phyloP scores from a whole-genome alignment of 1,284 basidiomycete genomes.

The Cryptococcus sp. region DNA sequence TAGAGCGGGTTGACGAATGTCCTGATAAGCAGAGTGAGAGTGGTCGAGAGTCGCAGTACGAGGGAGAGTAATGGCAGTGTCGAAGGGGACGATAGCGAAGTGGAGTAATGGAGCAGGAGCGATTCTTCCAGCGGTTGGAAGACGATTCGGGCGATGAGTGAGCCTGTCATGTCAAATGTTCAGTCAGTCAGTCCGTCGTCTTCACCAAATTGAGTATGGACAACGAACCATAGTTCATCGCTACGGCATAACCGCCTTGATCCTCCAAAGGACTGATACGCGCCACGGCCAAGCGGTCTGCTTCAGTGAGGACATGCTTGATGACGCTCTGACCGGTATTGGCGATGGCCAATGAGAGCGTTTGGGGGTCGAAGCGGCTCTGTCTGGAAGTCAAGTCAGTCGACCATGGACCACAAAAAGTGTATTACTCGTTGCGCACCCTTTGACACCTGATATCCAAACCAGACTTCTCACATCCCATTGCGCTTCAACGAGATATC shows the following conservation, averaged over 20 bases:
- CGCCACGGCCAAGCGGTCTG: conserved; percentile 86
- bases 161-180: conserved; percentile 60
- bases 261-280: conserved; percentile 77
- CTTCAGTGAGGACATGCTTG: conserved; percentile 94
- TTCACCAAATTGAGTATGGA: background rate
- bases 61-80: conserved; percentile 52
- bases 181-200: background rate
- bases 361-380: conserved; percentile 17
- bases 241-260: conserved; percentile 91
- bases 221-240: conserved; percentile 83
- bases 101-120: conserved; percentile 81
- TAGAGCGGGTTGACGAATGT: conserved; percentile 75
- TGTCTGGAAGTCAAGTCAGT: conserved; percentile 12
- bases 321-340: conserved; percentile 68
- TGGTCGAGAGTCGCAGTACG: conserved; percentile 68
- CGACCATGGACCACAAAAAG: background rate
- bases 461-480: conserved; percentile 16
- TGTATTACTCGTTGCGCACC: background rate
- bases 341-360: conserved; percentile 53
- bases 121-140: conserved; percentile 94
- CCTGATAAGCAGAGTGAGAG: conserved; percentile 70
- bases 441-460: conserved; percentile 10
- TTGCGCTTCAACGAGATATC: conserved; percentile 43
- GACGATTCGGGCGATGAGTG: conserved; percentile 81
- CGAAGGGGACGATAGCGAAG: conserved; percentile 54